phyloP scores from a whole-genome alignment of 2,329 filamentous ascomycete genomes.

The Ceratocystis diversiconidia region DNA sequence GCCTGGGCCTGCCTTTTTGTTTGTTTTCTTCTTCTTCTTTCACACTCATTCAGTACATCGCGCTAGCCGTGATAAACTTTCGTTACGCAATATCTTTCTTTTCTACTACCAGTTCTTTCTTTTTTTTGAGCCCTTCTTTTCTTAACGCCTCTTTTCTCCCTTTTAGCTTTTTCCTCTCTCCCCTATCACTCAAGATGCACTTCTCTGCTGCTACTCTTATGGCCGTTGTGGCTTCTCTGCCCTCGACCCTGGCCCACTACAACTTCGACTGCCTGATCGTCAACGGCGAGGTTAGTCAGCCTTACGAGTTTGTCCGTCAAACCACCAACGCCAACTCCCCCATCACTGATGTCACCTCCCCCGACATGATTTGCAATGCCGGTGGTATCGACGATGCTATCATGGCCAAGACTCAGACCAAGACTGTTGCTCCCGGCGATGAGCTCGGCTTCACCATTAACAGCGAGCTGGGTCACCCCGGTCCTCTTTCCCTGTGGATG shows the following conservation, averaged over 20 bases:
- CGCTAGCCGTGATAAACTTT: slow-evolving; percentile 7
- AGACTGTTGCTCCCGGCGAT: slow-evolving; percentile 28
- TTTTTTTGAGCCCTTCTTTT: neutral
- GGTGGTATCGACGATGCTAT: slow-evolving; percentile 14
- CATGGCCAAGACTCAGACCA: slow-evolving; percentile 22
- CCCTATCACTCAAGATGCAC: slow-evolving; percentile 21
- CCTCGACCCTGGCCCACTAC: slow-evolving; percentile 27
- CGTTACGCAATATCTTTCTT: neutral
- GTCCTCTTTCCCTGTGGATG: slow-evolving; percentile 28
- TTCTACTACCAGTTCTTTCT: neutral
- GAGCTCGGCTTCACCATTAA: slow-evolving; percentile 28
- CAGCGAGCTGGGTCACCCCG: slow-evolving; percentile 28
- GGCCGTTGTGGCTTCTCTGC: slow-evolving; percentile 22
- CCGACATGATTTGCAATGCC: slow-evolving; percentile 25
- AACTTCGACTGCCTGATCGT: slow-evolving; percentile 34
- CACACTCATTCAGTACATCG: neutral
- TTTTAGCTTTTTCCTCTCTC: neutral
- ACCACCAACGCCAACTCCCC: slow-evolving; percentile 34
- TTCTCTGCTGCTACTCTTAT: slow-evolving; percentile 22
- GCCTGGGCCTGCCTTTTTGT: slow-evolving; percentile 6
- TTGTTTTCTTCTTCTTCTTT: slow-evolving; percentile 1
- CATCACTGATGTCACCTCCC: slow-evolving; percentile 27
- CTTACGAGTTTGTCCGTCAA: slow-evolving; percentile 37
- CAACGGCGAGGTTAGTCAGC: slow-evolving; percentile 31
- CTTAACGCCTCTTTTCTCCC: neutral